phyloP scores from a whole-genome alignment of 1,139 yeast species.

The Chernovozyma sophiae-reginae region DNA sequence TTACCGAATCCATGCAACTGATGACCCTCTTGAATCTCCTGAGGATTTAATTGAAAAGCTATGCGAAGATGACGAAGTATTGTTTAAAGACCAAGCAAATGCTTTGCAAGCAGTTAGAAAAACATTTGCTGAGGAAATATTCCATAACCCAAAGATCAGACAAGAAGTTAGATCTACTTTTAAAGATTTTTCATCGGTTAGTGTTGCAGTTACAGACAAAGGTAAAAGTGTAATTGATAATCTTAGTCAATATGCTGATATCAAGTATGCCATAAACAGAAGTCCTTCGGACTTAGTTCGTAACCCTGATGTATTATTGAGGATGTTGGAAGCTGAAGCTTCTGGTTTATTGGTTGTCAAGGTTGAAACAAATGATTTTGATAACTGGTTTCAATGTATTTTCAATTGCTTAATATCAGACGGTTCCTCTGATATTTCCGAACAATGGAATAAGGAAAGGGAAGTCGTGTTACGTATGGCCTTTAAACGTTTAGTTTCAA shows the following conservation, averaged over 20 bases:
- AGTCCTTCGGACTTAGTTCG: conserved; percentile 68
- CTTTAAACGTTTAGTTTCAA: conserved; percentile 61
- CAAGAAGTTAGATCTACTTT: conserved; percentile 69
- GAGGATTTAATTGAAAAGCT: conserved; percentile 56
- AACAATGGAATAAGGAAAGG: conserved; percentile 79
- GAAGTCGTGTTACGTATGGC: conserved; percentile 64
- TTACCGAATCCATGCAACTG: conserved; percentile 70
- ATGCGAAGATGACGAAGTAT: conserved; percentile 50
- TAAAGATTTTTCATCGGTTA: conserved; percentile 63
- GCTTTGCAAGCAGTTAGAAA: conserved; percentile 74
- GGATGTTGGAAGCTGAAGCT: conserved; percentile 89
- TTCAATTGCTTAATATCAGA: conserved; percentile 70
- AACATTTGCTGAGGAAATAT: conserved; percentile 74
- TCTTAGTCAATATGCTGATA: conserved; percentile 79
- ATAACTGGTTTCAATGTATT: conserved; percentile 43
- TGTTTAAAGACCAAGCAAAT: conserved; percentile 55
- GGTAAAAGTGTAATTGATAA: conserved; percentile 80
- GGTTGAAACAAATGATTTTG: conserved; percentile 41
- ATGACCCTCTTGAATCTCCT: conserved; percentile 67
- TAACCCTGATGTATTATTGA: conserved; percentile 75
- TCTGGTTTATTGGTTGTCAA: conserved; percentile 51
- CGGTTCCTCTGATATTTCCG: conserved; percentile 76
- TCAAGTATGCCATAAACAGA: conserved; percentile 85
- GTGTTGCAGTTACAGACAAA: conserved; percentile 78
- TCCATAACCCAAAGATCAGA: conserved; percentile 78